Evolutionary conservation across 2,329 filamentous ascomycete species (phyloP), one percentile per base, ranked within the genome.

Genomic region (Hymenoscyphus albidus): DNA sequence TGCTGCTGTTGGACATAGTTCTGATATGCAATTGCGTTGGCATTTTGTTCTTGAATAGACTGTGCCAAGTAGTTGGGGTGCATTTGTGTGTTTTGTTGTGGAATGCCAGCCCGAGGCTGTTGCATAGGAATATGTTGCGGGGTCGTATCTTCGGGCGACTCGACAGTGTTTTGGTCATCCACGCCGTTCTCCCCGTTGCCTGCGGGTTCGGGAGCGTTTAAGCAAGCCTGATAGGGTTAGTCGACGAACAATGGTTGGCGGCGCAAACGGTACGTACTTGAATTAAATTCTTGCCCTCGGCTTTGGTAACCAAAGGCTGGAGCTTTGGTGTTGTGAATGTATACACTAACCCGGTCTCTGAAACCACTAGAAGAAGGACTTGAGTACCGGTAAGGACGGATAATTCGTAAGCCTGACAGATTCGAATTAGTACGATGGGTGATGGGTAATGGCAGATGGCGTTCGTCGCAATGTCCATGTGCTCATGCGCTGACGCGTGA

Each of bases 311-410:
- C 62, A 99, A 87, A 68, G 95, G 95, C 81, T 98, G 95, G 64
- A 99, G 88, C 83, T 99, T 99, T 22, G 95, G 95, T 16, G 95
- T 99, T 68, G 94, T 98, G 78, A 98, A 98, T 66, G 94, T 98
- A 80, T 98, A 98, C 74, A 98, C 94, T 40, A 98, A 87, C 70
- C 94, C 94, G 31, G 94, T 98, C 82, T 98, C 94, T 56, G 94
- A 98, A 69, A 98, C 94, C 74, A 98, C 94, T 62, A 99, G 88
- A 48, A 99, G 86, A 39, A 99, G 85, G 59, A 99, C 95, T 83
- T 99, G 95, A 65, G 95, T 99, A 75, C 95, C 95, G 48, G 95
- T 99, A 74, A 99, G 87, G 74, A 99, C 95, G 6, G 95, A 98
- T 65, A 98, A 82, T 78, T 99, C 95, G 77, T 99, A 99, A 61